Conservation (phyloP, 1,139 yeast species). For the Meyerozyma sp. region DNA sequence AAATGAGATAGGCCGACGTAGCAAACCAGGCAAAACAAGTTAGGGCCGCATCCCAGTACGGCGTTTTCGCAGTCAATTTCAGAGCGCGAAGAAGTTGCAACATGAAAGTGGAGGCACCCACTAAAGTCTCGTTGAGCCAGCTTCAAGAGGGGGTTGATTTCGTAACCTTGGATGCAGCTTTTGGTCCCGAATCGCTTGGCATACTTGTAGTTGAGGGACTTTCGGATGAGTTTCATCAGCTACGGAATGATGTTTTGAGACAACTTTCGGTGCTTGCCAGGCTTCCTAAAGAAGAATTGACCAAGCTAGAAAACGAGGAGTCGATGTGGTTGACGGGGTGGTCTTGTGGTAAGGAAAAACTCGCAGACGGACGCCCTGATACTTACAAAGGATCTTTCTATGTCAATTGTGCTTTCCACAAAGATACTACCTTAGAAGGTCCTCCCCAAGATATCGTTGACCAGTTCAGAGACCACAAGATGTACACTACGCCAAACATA, state of each 20-base stretch:
- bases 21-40: too few relatives aligned
- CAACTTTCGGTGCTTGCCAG: conserved; percentile 44
- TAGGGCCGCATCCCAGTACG: not conserved
- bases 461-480: conserved; percentile 28
- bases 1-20: not conserved
- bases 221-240: conserved; percentile 30
- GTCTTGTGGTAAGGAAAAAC: conserved; percentile 59
- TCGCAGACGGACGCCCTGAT: conserved; percentile 41
- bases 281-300: conserved; percentile 29
- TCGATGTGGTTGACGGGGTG: conserved; percentile 54
- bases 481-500: conserved; percentile 47
- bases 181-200: conserved; percentile 57
- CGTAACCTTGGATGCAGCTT: conserved; percentile 35
- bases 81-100: not conserved
- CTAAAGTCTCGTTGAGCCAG: conserved; percentile 29
- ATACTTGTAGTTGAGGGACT: conserved; percentile 43
- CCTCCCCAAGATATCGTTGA: conserved; percentile 30
- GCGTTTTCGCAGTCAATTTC: not conserved
- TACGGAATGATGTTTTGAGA: conserved; percentile 40
- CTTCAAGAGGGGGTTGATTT: conserved; percentile 30
- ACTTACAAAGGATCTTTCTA: conserved; percentile 55
- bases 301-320: conserved; percentile 41
- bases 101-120: conserved; percentile 13
- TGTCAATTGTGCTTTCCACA: conserved; percentile 54
- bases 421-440: conserved; percentile 39